Evolutionary conservation across 306 rosid species (phyloP).

Genomic region (Mucuna pruriens): DNA sequence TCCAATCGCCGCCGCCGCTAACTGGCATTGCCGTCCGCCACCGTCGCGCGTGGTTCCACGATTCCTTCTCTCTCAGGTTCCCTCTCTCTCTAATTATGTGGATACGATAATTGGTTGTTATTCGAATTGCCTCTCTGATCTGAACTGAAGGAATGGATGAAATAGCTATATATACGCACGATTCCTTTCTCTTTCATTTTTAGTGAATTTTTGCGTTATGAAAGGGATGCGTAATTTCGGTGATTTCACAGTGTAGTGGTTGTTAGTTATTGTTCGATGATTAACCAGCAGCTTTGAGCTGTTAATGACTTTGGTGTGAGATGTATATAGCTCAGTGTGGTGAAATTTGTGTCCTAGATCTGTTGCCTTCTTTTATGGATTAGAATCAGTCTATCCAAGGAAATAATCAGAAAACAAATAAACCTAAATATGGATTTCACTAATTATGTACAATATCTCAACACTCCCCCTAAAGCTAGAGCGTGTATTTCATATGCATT

Average conservation of each 20-base stretch:
- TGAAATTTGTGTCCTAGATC: conserved; percentile 18
- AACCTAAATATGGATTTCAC: neutral
- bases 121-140: neutral
- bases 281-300: conserved; percentile 22
- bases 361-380: neutral
- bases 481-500: neutral
- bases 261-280: neutral
- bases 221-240: conserved; percentile 1
- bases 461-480: neutral
- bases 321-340: conserved; percentile 30
- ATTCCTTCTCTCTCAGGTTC: conserved; percentile 34
- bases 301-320: conserved; percentile 26
- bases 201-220: neutral
- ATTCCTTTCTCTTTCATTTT: neutral
- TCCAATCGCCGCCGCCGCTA: conserved; percentile 20
- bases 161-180: too few species aligned
- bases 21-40: conserved; percentile 12
- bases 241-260: neutral
- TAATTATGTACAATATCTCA: neutral
- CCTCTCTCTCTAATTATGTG: too few species aligned
- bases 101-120: too few species aligned
- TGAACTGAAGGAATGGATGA: conserved; percentile 22
- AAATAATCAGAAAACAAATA: neutral
- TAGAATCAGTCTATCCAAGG: neutral
- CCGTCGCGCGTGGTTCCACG: neutral